Evolutionary conservation across 805 yeast species (phyloP).

Genomic region (Candida sanyiensis): DNA sequence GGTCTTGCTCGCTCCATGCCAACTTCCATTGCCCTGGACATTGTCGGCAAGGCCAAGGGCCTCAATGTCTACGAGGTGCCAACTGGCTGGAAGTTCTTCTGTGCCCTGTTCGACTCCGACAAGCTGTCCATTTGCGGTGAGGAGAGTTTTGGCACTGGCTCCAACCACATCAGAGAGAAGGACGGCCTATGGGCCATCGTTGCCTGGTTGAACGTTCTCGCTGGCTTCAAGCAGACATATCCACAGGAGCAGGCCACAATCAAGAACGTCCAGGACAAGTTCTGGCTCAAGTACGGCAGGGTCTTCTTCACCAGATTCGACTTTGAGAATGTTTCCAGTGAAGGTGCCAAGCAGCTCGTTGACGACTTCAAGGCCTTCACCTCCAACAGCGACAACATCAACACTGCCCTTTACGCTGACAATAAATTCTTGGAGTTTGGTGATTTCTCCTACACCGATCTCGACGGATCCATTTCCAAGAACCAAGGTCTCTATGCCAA

Average conservation of each 20-base stretch:
- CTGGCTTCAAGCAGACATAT: slow-evolving; percentile 63
- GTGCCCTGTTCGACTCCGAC: slow-evolving; percentile 89
- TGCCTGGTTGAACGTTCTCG: slow-evolving; percentile 95
- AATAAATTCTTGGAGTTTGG: slow-evolving; percentile 68
- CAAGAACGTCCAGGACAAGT: slow-evolving; percentile 70
- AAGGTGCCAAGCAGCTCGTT: slow-evolving; percentile 69
- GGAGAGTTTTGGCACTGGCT: slow-evolving; percentile 97
- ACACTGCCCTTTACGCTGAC: slow-evolving; percentile 42
- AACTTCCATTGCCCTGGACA: slow-evolving; percentile 88
- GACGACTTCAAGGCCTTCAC: slow-evolving; percentile 41
- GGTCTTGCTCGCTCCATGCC: slow-evolving; percentile 98
- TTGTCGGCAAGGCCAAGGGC: slow-evolving; percentile 76
- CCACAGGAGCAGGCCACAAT: slow-evolving; percentile 60
- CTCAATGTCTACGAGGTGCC: slow-evolving; percentile 89
- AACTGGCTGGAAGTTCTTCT: slow-evolving; percentile 98
- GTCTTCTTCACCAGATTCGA: slow-evolving; percentile 97
- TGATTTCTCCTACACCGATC: slow-evolving; percentile 87
- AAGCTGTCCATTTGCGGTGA: slow-evolving; percentile 96
- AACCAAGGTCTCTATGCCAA: slow-evolving; percentile 88
- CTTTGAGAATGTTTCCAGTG: slow-evolving; percentile 74
- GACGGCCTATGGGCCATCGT: slow-evolving; percentile 97
- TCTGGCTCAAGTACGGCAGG: slow-evolving; percentile 92
- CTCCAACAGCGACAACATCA: slow-evolving; percentile 34
- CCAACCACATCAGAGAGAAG: slow-evolving; percentile 94
- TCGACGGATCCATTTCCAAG: slow-evolving; percentile 84